phyloP scores from a whole-genome alignment of 169 alveolate species.

The Plasmodium gonderi region DNA sequence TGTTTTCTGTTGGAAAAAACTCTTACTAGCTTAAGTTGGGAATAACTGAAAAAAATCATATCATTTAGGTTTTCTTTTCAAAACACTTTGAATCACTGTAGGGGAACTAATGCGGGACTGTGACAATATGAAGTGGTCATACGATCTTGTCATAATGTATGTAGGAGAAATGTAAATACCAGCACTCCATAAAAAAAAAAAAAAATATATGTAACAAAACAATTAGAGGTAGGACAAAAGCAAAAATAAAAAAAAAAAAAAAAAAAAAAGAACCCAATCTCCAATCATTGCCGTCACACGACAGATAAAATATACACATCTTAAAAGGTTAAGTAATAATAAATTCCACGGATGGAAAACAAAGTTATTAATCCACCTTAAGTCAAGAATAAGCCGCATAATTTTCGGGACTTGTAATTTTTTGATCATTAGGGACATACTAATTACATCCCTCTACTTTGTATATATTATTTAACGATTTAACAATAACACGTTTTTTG shows the following conservation, averaged over 20 bases:
- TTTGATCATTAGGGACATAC: constrained; percentile 19
- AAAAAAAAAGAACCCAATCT: background rate
- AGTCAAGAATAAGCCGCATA: background rate
- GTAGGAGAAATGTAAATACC: no score
- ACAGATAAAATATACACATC: background rate
- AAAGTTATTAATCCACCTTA: background rate
- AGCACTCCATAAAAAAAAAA: background rate
- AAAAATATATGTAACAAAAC: background rate
- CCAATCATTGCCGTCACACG: background rate
- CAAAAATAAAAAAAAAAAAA: background rate
- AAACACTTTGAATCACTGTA: background rate
- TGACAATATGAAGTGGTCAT: no score
- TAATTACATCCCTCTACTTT: constrained; percentile 5
- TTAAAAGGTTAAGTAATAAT: background rate
- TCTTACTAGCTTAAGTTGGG: background rate
- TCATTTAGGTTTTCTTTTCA: background rate
- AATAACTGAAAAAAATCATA: background rate
- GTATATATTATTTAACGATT: constrained; percentile 29
- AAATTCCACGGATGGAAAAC: background rate
- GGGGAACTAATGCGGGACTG: background rate
- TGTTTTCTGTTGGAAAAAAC: background rate
- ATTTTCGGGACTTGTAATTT: background rate
- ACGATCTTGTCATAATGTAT: no score
- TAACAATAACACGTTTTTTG: constrained; percentile 13
- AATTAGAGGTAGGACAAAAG: background rate